phyloP scores from a whole-genome alignment of 768 basidiomycete genomes.

The Lentinula detonsa region DNA sequence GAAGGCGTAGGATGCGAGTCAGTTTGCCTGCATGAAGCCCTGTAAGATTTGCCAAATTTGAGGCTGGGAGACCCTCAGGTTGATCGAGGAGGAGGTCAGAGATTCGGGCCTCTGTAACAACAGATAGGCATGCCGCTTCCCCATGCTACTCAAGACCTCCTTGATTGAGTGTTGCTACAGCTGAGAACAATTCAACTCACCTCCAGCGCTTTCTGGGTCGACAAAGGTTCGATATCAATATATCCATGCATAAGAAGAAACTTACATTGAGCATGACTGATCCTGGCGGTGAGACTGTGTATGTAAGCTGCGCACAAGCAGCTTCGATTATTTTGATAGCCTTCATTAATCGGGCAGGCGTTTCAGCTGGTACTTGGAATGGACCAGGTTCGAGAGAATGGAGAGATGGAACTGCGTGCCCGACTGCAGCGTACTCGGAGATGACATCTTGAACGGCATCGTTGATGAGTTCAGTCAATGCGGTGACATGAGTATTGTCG shows the following conservation, averaged over 20 bases:
- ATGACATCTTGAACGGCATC: conserved; percentile 24
- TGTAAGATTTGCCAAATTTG: conserved; percentile 22
- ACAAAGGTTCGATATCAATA: not conserved
- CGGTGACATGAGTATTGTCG: conserved; percentile 12
- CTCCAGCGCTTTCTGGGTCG: conserved; percentile 11
- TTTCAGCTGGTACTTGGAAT: conserved; percentile 21
- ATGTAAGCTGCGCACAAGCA: conserved; percentile 27
- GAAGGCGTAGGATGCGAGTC: conserved; percentile 28
- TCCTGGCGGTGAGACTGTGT: conserved; percentile 22
- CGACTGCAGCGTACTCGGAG: conserved; percentile 21
- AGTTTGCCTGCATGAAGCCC: conserved; percentile 31
- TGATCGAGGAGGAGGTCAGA: conserved; percentile 30
- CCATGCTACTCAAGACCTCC: conserved; percentile 14
- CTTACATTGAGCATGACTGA: conserved; percentile 24
- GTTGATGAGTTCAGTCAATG: conserved; percentile 23
- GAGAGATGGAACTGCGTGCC: conserved; percentile 23
- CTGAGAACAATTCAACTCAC: not conserved
- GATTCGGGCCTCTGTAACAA: conserved; percentile 26
- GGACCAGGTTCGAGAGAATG: conserved; percentile 26
- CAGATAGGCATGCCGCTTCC: conserved; percentile 26
- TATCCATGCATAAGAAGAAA: not conserved
- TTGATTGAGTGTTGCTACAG: no score
- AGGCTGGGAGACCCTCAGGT: conserved; percentile 28
- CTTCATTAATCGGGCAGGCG: conserved; percentile 17
- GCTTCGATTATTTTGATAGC: conserved; percentile 27